Evolutionary conservation across 345 rosid species (phyloP), one percentile per base, ranked within the genome.

Genomic region (Arabidopsis thaliana): DNA sequence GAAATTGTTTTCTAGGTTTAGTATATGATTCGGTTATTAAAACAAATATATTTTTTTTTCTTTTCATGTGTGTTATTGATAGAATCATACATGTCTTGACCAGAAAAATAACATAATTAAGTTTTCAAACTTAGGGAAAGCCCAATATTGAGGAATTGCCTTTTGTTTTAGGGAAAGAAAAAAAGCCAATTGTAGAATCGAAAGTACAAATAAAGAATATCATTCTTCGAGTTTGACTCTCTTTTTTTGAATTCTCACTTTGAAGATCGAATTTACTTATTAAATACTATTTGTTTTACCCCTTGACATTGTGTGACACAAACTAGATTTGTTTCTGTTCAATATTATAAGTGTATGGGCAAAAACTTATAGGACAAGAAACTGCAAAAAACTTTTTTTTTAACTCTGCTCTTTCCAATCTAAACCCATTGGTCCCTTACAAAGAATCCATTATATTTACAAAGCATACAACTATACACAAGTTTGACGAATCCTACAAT

Each of bases 371-470:
- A 34, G 16, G 28, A 53, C 20, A 44, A 24, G 24, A 57, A 36
- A n/a, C 16, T 24, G 57, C 32, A 34, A 59, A 71, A 40, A 24
- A 71, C 41, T 41, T 36, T 16, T 16, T 16, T 16, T 22, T 1
- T 6, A 25, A 25, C 12, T 63, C 8, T 38, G 30, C 49, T 41
- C 12, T n/a, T 69, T 52, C 64, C 40, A 50, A 60, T 24, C n/a
- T 11, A 76, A 53, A 61, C 49, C 61, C 79, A 52, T 52, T 53
- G 65, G 79, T 68, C 38, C 38, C 36, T 60, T 52, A 53, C 57
- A 76, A 68, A 68, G 58, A 76, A 68, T 76, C 59, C 69, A 69
- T 53, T 16, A 69, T 23, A 61, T 61, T 34, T 45, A 69, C 69
- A 51, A 38, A 38, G 36, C 67, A 38, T 28, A 66, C 74, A 28